Evolutionary conservation across 2,329 filamentous ascomycete species (phyloP), one percentile per base, ranked within the genome.

Genomic region (Xylariomycetidae sp.): DNA sequence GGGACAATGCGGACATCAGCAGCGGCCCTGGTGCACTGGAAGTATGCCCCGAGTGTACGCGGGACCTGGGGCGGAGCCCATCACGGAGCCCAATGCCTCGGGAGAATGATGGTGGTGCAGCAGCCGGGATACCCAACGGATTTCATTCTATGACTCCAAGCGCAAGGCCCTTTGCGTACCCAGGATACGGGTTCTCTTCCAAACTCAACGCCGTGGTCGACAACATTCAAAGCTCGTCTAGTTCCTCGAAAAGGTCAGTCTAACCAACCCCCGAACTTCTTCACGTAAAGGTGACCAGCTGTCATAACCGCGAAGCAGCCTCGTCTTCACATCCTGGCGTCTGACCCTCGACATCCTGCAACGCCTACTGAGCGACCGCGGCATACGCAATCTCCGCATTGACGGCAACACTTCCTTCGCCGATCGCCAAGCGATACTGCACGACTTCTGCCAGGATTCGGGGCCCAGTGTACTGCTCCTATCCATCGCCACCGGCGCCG

Each of bases 401-500:
- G 19, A 31, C 16, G 29, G 29, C 9, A 50, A n/a, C 22, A 42
- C 22, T 15, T 10, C 1, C 10, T 31, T 22, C 13, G 34, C 42
- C 1, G 30, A 48, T 3, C 10, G 29, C 0, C 10, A 34, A 10
- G 14, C 49, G 9, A 10, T 31, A 13, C 19, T 31, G 6, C 13
- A 19, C 0, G 6, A 10, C 8, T 56, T 54, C 17, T 32, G 14
- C 6, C 15, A 34, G 1, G 35, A 52, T 20, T 22, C 37, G 0
- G 19, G 13, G 2, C 49, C 47, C 34, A 42, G 15, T 1, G 40
- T 59, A 0, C 52, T 62, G 31, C 47, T 62, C 1, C 48, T 57
- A 8, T 54, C 42, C 1, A 51, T 60, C n/a, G 53, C 44, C 0
- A 53, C 48, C 10, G 53, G 44, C 1, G 57, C 48, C 1, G 54